phyloP scores from a whole-genome alignment of 768 basidiomycete genomes.

The Tulasnella sp. region DNA sequence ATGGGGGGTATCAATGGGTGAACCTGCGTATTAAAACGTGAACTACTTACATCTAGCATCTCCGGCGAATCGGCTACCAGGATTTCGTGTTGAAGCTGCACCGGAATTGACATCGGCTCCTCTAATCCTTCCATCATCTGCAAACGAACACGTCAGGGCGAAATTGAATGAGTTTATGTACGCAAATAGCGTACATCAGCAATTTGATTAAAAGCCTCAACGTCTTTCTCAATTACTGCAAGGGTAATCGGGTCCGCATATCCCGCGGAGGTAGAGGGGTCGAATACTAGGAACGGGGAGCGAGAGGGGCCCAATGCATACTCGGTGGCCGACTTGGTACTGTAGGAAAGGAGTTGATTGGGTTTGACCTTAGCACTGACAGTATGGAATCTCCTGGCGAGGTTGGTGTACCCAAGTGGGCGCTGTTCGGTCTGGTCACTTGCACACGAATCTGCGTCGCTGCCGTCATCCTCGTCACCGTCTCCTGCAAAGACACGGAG shows the following conservation, averaged over 20 bases:
- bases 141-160: conserved; percentile 20
- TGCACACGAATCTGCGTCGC: conserved; percentile 35
- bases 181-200: neutral
- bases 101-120: neutral
- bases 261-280: neutral
- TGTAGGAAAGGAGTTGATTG: neutral
- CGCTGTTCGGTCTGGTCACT: conserved; percentile 31
- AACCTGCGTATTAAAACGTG: neutral
- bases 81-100: conserved; percentile 34
- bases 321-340: neutral
- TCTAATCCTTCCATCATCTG: conserved; percentile 35
- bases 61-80: conserved; percentile 44
- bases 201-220: conserved; percentile 14
- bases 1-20: too few species aligned
- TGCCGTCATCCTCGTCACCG: conserved; percentile 31
- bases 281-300: too few species aligned
- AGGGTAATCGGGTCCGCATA: neutral
- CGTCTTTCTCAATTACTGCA: neutral
- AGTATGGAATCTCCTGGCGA: conserved; percentile 47
- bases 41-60: conserved; percentile 44
- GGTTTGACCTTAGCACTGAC: neutral
- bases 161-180: neutral
- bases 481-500: neutral
- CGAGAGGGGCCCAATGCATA: too few species aligned
- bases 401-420: conserved; percentile 48